Evolutionary conservation across 1,139 yeast species (phyloP), one percentile per base, ranked within the genome.

Genomic region (Nakaseomyces kungkrabaensis): DNA sequence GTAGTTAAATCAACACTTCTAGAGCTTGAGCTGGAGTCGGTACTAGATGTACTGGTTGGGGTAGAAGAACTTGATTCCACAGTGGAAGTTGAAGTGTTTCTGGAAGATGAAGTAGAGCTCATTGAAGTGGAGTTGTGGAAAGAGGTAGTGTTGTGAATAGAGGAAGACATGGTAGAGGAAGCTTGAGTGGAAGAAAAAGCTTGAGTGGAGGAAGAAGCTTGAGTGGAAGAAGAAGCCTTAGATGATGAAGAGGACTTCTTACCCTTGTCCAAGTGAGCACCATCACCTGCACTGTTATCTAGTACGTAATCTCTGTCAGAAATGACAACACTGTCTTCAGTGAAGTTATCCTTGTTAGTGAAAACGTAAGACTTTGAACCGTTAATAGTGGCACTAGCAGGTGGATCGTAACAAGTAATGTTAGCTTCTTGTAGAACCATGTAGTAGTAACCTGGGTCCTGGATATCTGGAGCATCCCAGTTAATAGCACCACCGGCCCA

Each of bases 401-500:
- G 96, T 38, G 85, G 74, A 59, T 77, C 88, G 67, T 85, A 84
- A 59, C 95, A 77, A 43, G 78, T 74, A 47, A 88, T 75, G 10
- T 75, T 70, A 37, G 87, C 72, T 47, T 77, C 75, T 60, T 82
- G 74, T 48, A 89, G 60, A 53, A 77, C 74, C 37, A 85, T 81
- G 63, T 80, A 87, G 69, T 79, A 82, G 71, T 88, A 89, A 29
- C 97, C 96, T 48, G 82, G 77, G 52, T 84, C 72, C 53, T 73
- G 60, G 54, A 88, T 79, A 68, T 88, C 96, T 5, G 73, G 67
- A 33, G 92, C 76, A 66, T 82, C 70, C 96, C 97, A 90, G 72
- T 88, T 74, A 56, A 89, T 80, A 22, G 61, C 73, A 69, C 97
- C 97, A 70, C 97, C 97, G 46, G 96, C 95, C 97, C 97, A 89